phyloP scores from a whole-genome alignment of 352 stramenopile species.

The Discostella stelligera region DNA sequence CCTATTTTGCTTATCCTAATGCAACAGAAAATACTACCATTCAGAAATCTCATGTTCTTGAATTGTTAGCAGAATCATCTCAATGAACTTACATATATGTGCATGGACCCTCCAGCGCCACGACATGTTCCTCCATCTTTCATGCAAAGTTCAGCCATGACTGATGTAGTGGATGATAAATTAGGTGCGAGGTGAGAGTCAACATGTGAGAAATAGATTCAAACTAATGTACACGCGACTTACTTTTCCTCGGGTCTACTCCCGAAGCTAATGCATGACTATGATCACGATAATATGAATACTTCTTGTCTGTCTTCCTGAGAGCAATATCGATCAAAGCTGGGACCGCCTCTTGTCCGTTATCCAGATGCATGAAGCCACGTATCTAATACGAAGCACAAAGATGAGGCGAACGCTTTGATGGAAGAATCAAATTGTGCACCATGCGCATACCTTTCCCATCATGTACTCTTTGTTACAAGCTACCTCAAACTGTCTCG shows the following conservation, averaged over 20 bases:
- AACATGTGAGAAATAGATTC: conserved; percentile 61
- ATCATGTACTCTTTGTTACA: conserved; percentile 73
- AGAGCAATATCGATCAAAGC: conserved; percentile 71
- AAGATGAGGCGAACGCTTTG: neutral
- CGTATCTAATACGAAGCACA: conserved; percentile 61
- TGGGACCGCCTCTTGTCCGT: conserved; percentile 78
- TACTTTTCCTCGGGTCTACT: conserved; percentile 5
- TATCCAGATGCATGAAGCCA: conserved; percentile 82
- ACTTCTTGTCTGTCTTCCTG: conserved; percentile 71
- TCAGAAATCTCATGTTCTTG: conserved; percentile 27
- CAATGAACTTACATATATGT: conserved; percentile 73
- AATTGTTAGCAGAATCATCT: conserved; percentile 21
- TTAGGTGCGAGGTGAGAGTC: conserved; percentile 15
- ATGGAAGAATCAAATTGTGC: neutral
- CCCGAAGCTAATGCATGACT: conserved; percentile 75
- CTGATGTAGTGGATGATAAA: conserved; percentile 65
- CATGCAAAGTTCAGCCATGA: conserved; percentile 79
- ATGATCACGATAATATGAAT: conserved; percentile 82
- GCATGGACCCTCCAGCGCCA: conserved; percentile 79
- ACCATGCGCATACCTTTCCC: conserved; percentile 55
- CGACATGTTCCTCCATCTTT: conserved; percentile 76
- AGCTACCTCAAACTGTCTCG: conserved; percentile 47
- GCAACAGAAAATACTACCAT: conserved; percentile 6
- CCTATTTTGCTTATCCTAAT: conserved; percentile 78
- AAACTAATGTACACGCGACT: conserved; percentile 16